Conservation (phyloP, 495 filamentous ascomycete species). For the Penicillium canariense region DNA sequence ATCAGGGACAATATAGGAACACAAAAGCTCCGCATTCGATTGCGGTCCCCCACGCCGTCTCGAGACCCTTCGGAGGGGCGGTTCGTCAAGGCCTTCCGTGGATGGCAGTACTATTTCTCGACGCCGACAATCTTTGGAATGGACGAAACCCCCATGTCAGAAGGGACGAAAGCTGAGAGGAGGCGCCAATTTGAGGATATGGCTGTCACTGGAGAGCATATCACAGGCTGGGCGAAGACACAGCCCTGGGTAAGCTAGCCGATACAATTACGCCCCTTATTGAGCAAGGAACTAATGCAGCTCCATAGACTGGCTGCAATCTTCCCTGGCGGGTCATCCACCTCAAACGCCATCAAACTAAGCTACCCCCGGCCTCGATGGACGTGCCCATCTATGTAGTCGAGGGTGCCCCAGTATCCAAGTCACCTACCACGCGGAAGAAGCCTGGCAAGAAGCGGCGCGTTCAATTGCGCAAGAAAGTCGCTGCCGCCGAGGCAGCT, state of each 20-base stretch:
- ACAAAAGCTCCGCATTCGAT: slow-evolving; percentile 43
- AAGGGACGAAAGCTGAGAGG: slow-evolving; percentile 18
- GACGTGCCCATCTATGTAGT: slow-evolving; percentile 29
- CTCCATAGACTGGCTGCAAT: slow-evolving; percentile 39
- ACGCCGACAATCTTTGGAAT: slow-evolving; percentile 28
- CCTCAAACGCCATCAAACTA: slow-evolving; percentile 40
- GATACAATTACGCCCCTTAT: background rate
- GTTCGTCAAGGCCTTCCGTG: slow-evolving; percentile 44
- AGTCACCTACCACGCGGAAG: slow-evolving; percentile 35
- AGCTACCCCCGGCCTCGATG: slow-evolving; percentile 28
- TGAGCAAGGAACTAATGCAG: background rate
- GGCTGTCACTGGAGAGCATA: slow-evolving; percentile 39
- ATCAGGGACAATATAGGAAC: slow-evolving; percentile 11
- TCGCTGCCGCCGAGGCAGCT: slow-evolving; percentile 25
- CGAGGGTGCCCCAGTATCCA: slow-evolving; percentile 22
- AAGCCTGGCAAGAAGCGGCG: slow-evolving; percentile 51
- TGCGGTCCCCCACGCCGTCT: slow-evolving; percentile 41
- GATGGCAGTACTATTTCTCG: slow-evolving; percentile 47
- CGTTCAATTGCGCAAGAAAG: slow-evolving; percentile 40
- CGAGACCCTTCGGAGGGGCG: slow-evolving; percentile 30
- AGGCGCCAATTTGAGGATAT: slow-evolving; percentile 39
- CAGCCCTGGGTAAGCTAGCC: slow-evolving; percentile 38
- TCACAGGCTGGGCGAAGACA: slow-evolving; percentile 34
- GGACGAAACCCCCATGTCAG: slow-evolving; percentile 5
- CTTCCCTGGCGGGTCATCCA: slow-evolving; percentile 45